Evolutionary conservation across 2,329 filamentous ascomycete genomes (phyloP), one percentile per base, ranked within the genome.

Genomic region (Paecilomyces sp.): DNA sequence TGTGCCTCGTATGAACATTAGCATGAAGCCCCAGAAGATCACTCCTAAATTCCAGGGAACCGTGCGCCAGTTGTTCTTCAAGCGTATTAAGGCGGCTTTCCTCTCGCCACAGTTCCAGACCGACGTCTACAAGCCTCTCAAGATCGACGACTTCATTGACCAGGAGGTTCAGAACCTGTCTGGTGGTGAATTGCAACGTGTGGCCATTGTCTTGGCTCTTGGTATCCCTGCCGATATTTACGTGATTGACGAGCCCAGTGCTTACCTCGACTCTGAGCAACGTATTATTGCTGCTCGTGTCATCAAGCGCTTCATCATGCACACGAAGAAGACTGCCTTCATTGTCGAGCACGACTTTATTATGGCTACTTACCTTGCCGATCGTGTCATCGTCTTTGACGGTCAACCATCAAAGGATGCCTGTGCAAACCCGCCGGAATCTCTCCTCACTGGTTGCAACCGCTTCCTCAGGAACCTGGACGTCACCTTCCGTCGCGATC

Each of bases 291-390:
- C 92, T 63, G 89, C 93, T 54, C 89, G 92, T 73, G 95, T 99
- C 74, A 99, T 99, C 82, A 99, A 99, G 84, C 89, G 94, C 67
- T 99, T 96, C 84, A 99, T 99, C 79, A 99, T 99, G 94, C 93
- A 99, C 82, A 88, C 92, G 70, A 97, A 97, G 87, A 97, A 97
- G 86, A 99, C 94, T 0, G 94, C 94, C 56, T 99, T 99, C 76
- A 87, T 99, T 67, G 93, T 99, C 75, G 94, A 99, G 87, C 94
- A 99, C 89, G 94, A 99, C 84, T 97, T 99, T 82, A 96, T 97
- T 81, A 97, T 97, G 92, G 86, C 86, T 50, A 89, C 86, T 52
- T 89, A 89, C 72, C 82, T 89, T 54, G 86, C 94, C 54, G 95
- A 99, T 73, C 90, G 94, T 67, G 94, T 99, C 76, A 99, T 99